Base-by-base conservation (phyloP, 225 moss, liverwort and hornwort genomes). In the Polytrichum commune region DNA sequence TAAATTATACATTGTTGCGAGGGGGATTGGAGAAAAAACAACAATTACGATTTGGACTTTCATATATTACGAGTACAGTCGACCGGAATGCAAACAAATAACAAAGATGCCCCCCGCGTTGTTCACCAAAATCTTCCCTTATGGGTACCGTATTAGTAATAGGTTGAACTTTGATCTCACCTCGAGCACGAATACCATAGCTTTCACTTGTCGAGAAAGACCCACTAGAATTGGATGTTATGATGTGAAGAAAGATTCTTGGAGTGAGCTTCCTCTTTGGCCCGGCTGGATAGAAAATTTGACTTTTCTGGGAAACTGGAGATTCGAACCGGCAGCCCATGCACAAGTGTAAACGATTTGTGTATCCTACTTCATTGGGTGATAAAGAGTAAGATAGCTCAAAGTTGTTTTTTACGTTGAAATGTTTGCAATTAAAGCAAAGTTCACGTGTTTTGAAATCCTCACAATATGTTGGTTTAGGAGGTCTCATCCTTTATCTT, bases 291-390 rank as follows among this genome's bases (percentile, higher is more conserved):
- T 77, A 0, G 60, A 85, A 1, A 77, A 75, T n/a, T 29, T 88
- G 28, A 88, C 82, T 0, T 80, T 82, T 23, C 26, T 82, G 0
- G 84, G 69, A 3, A 88, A 88, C 1, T 88, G 84, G 75, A 75
- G 79, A 8, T 85, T 82, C 35, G 77, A 88, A 19, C 84, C 88
- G 0, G 74, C 80, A 0, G 78, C 84, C 0, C 80, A 88, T 20
- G 84, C 88, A 0, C 84, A 85, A 0, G 88, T 84, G 29, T 80
- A 69, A 6, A 1, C 4, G 23, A 46, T 16, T 13, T 16, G 13
- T 3, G 13, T 16, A 46, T 13, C 3, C 13, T 46, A 46, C 16
- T 46, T 46, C 13, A 46, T 46, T 46, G 16, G 13, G 46, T 46
- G 16, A 16, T 4, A 7, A 13, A 13, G 10, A 13, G 46, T 46